Percentiles rank a stretch among this genome's conserved stretches.
These are phyloP conservation scores for Fermentozyma sake DNA, from an alignment of 1,139 yeast genomes.

Conservation along the genomic window DNA sequence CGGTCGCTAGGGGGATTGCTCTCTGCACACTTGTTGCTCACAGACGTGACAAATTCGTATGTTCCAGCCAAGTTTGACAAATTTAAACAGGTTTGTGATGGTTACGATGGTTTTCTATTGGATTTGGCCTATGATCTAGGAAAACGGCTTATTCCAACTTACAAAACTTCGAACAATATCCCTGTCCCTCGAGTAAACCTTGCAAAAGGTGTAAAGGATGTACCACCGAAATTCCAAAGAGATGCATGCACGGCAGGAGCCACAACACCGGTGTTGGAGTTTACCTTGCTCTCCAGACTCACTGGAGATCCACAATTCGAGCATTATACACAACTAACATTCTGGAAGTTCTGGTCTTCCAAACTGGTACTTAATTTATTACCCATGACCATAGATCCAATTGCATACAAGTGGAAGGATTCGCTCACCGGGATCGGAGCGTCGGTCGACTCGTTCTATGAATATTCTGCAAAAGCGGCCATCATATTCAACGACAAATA, in stretches of 20 bases:
- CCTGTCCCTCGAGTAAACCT: conserved; percentile 76
- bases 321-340: conserved; percentile 55
- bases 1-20: conserved; percentile 75
- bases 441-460: conserved; percentile 89
- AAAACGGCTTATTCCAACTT: conserved; percentile 60
- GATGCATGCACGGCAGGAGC: conserved; percentile 90
- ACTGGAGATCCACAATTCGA: conserved; percentile 76
- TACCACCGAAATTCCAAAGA: conserved; percentile 37
- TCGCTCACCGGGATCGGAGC: conserved; percentile 82
- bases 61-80: conserved; percentile 8
- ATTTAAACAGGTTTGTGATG: conserved; percentile 17
- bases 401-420: conserved; percentile 53
- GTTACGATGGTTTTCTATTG: conserved; percentile 68
- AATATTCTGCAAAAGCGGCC: conserved; percentile 76
- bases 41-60: conserved; percentile 41
- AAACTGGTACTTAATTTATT: conserved; percentile 60
- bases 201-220: conserved; percentile 42
- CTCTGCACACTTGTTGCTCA: conserved; percentile 65
- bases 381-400: conserved; percentile 75
- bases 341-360: conserved; percentile 66
- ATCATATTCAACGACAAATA: conserved; percentile 66
- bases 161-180: conserved; percentile 52
- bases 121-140: conserved; percentile 72
- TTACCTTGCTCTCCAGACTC: conserved; percentile 65
- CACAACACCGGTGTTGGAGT: conserved; percentile 75